phyloP scores from a whole-genome alignment of 2,329 filamentous ascomycete species.

The Trichoderma sp. region DNA sequence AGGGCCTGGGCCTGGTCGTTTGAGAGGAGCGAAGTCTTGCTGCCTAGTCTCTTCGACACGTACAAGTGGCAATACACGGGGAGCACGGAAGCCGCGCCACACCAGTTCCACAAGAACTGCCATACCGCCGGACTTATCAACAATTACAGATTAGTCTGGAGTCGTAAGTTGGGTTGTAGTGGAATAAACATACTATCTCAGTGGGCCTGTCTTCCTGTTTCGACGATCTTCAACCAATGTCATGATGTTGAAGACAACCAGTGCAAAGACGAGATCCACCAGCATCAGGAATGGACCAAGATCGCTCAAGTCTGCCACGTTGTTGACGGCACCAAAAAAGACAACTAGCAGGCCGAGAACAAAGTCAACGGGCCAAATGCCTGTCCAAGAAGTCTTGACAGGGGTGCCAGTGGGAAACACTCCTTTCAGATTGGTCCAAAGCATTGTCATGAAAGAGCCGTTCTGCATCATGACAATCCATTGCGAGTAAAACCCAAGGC shows the following conservation, averaged over 20 bases:
- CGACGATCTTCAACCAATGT: constrained; percentile 10
- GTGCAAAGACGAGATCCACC: constrained; percentile 7
- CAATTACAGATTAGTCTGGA: background rate
- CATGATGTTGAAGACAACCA: constrained; percentile 17
- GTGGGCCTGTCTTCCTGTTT: background rate
- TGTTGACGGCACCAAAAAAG: constrained; percentile 9
- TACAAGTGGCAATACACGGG: constrained; percentile 4
- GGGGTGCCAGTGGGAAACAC: background rate
- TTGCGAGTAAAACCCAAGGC: background rate
- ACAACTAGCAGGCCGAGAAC: constrained; percentile 2
- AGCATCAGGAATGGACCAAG: constrained; percentile 10
- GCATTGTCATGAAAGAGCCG: constrained; percentile 1
- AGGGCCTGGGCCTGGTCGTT: constrained; percentile 4
- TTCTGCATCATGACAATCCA: constrained; percentile 10
- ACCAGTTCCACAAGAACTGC: constrained; percentile 5
- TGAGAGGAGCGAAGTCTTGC: background rate
- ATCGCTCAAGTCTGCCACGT: constrained; percentile 7
- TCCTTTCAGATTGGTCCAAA: background rate
- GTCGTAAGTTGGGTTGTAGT: background rate
- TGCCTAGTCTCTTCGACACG: background rate
- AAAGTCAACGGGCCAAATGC: constrained; percentile 8
- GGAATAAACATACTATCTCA: background rate
- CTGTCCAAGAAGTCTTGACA: constrained; percentile 12
- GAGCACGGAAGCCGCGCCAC: background rate
- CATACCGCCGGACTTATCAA: background rate